Evolutionary conservation across 257 asterid species (phyloP).

Genomic region (Ocimum tenuiflorum): DNA sequence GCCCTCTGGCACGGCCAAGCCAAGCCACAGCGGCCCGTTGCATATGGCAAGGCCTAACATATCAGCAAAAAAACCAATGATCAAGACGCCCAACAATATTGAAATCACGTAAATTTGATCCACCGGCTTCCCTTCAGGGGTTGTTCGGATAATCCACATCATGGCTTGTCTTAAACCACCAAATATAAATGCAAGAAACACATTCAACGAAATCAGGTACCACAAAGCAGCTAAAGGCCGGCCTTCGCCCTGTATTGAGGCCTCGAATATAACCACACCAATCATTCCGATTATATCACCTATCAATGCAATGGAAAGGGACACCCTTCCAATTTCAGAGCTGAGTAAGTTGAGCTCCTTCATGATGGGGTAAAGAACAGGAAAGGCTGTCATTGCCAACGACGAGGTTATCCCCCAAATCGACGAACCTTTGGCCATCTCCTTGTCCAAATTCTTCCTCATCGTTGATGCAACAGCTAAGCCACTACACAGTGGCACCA

Average conservation of each 20-base stretch:
- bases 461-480: slow-evolving; percentile 23
- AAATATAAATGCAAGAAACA: slow-evolving; percentile 25
- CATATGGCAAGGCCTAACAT: slow-evolving; percentile 53
- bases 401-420: slow-evolving; percentile 47
- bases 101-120: slow-evolving; percentile 49
- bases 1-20: slow-evolving; percentile 82
- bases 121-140: slow-evolving; percentile 73
- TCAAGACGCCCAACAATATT: slow-evolving; percentile 54
- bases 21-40: slow-evolving; percentile 80
- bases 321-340: slow-evolving; percentile 74
- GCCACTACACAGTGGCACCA: slow-evolving; percentile 34
- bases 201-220: slow-evolving; percentile 36
- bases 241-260: slow-evolving; percentile 48
- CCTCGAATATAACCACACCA: slow-evolving; percentile 47
- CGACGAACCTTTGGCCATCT: slow-evolving; percentile 35
- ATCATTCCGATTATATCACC: slow-evolving; percentile 57
- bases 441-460: slow-evolving; percentile 30
- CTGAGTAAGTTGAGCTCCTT: slow-evolving; percentile 71
- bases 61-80: slow-evolving; percentile 52
- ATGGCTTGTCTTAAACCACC: slow-evolving; percentile 46
- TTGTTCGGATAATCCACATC: slow-evolving; percentile 53
- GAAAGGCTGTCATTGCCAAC: slow-evolving; percentile 54
- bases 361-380: slow-evolving; percentile 60
- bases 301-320: slow-evolving; percentile 42
- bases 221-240: slow-evolving; percentile 37